Evolutionary conservation across 495 filamentous ascomycete genomes (phyloP), one percentile per base, ranked within the genome.

Genomic region (Hypoxylon intermedium): DNA sequence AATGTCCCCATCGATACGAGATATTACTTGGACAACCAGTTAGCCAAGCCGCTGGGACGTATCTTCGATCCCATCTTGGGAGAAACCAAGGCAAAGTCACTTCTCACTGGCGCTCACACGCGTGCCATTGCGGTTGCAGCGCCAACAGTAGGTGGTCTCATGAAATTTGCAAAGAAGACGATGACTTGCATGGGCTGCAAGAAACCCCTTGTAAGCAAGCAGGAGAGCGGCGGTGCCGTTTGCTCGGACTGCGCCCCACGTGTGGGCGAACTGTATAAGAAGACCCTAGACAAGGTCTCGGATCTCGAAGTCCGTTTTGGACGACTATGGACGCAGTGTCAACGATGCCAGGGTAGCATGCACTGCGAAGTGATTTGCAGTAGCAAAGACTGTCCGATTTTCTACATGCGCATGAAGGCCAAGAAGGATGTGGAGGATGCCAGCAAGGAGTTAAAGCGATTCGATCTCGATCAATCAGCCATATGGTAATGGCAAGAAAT

Each of bases 401-500:
- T 97, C 77, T 99, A 99, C 71, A 99, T 98, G 94, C 88, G 94
- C 3, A 99, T 99, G 94, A 99, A 99, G 79, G 93, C 92, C 20
- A 96, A 96, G 85, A 99, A 98, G 79, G 94, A 99, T 72, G 86
- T 98, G 37, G 92, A 97, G 73, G 94, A 99, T 78, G 86, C 84
- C 2, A 92, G 92, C 57, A 97, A 90, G 79, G 95, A 99, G 70
- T 65, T 98, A 68, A 82, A 81, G 70, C 78, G 94, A 69, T 99
- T 98, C 77, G 94, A 98, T 80, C 83, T 85, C 62, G 94, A 96
- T 74, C 74, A 77, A 61, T 76, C 79, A 33, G 77, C 78, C 67
- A 63, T 83, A 31, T 79, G 75, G 77, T 78, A 53, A 72, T 30
- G 40, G 11, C 11, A 34, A 49, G n/a, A 36, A 53, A 50, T 50